phyloP scores from a whole-genome alignment of 2,329 filamentous ascomycete species.

The Ceratocystis lukuohia region DNA sequence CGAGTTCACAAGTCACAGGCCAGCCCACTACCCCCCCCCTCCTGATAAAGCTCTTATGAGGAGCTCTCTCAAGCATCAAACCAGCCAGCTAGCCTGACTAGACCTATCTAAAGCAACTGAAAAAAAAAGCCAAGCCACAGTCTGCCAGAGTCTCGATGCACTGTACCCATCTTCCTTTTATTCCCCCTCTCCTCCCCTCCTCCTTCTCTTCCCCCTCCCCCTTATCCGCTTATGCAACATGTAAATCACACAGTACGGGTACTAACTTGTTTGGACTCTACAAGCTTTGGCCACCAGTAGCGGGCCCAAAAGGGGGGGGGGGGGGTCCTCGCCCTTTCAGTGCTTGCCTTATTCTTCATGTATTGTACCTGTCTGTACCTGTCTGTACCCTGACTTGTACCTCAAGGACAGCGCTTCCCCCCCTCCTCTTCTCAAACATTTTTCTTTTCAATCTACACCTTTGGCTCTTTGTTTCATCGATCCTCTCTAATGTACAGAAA shows the following conservation, averaged over 20 bases:
- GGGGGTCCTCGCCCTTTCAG: background rate
- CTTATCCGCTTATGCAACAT: constrained; percentile 5
- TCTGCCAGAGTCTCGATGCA: background rate
- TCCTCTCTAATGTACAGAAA: background rate
- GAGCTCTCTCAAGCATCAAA: too few species aligned
- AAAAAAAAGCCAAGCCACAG: background rate
- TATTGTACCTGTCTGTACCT: background rate
- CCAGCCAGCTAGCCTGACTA: too few species aligned
- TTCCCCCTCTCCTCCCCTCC: background rate
- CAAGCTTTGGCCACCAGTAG: constrained; percentile 5
- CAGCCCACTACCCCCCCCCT: too few species aligned
- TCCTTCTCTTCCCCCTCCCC: background rate
- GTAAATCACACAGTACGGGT: constrained; percentile 4
- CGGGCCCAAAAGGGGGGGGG: background rate
- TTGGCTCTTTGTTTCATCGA: background rate
- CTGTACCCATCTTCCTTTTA: background rate
- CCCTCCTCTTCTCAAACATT: background rate
- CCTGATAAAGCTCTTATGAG: too few species aligned
- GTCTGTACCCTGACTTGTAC: background rate
- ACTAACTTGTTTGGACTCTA: constrained; percentile 1
- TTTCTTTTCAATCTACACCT: background rate
- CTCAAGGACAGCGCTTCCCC: background rate
- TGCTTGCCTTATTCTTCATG: background rate
- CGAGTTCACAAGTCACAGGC: background rate
- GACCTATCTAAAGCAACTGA: too few species aligned